phyloP scores from a whole-genome alignment of 2,329 filamentous ascomycete species.

The Colletotrichum lini region DNA sequence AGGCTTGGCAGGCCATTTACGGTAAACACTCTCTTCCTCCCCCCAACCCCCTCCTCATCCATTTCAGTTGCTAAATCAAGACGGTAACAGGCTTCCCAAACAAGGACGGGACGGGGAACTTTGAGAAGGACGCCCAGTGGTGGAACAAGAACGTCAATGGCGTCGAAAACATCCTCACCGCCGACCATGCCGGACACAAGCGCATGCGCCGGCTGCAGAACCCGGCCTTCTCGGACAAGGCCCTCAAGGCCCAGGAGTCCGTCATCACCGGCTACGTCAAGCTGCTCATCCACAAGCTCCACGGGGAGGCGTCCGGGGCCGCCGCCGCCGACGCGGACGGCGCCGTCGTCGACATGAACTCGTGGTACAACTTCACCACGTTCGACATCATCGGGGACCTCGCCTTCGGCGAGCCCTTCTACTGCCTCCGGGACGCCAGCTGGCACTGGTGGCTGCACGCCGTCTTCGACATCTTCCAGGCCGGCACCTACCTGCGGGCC shows the following conservation, averaged over 20 bases:
- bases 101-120: conserved; percentile 31
- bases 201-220: conserved; percentile 46
- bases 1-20: conserved; percentile 59
- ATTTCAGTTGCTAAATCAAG: not conserved
- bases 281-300: conserved; percentile 45
- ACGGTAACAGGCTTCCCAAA: conserved; percentile 22
- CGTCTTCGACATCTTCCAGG: conserved; percentile 45
- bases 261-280: conserved; percentile 48
- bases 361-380: conserved; percentile 49
- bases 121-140: conserved; percentile 39
- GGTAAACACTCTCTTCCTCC: too few species aligned
- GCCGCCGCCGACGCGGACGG: conserved; percentile 1
- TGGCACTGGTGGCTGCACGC: conserved; percentile 49
- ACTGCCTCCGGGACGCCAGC: conserved; percentile 45
- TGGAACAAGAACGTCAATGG: conserved; percentile 42
- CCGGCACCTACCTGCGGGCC: conserved; percentile 35
- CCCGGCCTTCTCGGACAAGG: conserved; percentile 50
- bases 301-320: conserved; percentile 30
- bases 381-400: conserved; percentile 52
- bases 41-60: too few species aligned
- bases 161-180: conserved; percentile 39
- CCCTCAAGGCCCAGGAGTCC: conserved; percentile 51
- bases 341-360: conserved; percentile 44
- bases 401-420: conserved; percentile 50
- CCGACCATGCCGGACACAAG: conserved; percentile 43